Conservation (phyloP, 2,329 filamentous ascomycete genomes). For the Sporothrix luriei region DNA sequence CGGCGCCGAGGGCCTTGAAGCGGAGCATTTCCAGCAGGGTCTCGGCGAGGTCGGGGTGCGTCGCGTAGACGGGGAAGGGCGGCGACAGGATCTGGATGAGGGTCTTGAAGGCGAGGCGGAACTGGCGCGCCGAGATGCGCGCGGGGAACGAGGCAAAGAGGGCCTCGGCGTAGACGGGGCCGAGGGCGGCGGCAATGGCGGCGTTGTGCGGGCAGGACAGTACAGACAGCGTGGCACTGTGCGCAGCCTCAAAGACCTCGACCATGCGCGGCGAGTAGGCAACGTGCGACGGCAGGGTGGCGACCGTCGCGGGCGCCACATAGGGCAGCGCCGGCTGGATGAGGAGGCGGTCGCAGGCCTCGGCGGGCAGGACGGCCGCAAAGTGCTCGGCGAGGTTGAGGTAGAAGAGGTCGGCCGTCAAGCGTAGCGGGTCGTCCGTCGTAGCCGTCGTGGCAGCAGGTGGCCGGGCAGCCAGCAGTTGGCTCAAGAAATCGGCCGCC, state of each 20-base stretch:
- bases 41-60: conserved; percentile 76
- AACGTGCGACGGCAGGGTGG: conserved; percentile 35
- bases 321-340: conserved; percentile 75
- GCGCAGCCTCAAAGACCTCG: conserved; percentile 81
- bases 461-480: conserved; percentile 56
- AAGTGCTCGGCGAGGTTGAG: conserved; percentile 85
- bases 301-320: conserved; percentile 51
- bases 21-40: conserved; percentile 77
- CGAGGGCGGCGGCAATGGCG: conserved; percentile 67
- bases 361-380: conserved; percentile 66
- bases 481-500: conserved; percentile 66
- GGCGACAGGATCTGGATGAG: conserved; percentile 80
- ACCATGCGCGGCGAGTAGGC: conserved; percentile 51
- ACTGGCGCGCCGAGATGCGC: conserved; percentile 79
- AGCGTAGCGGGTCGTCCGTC: conserved; percentile 60
- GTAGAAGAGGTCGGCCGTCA: conserved; percentile 75
- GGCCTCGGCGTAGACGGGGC: conserved; percentile 81
- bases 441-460: not conserved
- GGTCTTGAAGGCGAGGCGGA: conserved; percentile 84
- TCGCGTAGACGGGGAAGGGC: conserved; percentile 71
- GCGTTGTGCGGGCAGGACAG: conserved; percentile 79
- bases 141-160: conserved; percentile 78
- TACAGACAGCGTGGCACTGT: conserved; percentile 77
- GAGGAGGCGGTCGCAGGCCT: conserved; percentile 70
- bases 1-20: conserved; percentile 62